Evolutionary conservation across 2,329 filamentous ascomycete genomes (phyloP).

Genomic region (Akanthomyces lecanii): DNA sequence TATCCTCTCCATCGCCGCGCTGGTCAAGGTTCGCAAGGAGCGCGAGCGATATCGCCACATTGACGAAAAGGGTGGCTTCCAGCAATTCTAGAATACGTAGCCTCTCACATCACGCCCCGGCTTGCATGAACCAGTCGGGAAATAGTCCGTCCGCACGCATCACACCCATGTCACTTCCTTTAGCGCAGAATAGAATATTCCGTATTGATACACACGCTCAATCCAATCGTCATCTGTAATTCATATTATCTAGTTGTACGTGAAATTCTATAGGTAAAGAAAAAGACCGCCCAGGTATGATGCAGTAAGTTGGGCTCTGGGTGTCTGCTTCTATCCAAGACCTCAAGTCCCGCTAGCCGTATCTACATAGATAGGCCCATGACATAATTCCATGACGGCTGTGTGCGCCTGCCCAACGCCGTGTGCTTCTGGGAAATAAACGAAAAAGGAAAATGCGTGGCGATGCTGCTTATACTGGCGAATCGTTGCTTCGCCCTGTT

Average conservation of each 20-base stretch:
- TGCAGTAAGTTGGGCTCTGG: background rate
- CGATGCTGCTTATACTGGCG: conserved; percentile 31
- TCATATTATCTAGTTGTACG: conserved; percentile 11
- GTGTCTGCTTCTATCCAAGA: background rate
- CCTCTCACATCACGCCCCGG: background rate
- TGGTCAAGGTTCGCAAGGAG: conserved; percentile 78
- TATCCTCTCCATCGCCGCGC: conserved; percentile 66
- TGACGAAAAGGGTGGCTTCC: conserved; percentile 67
- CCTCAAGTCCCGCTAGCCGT: background rate
- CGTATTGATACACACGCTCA: background rate
- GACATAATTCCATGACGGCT: conserved; percentile 8
- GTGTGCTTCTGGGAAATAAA: conserved; percentile 19
- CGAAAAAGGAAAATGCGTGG: background rate
- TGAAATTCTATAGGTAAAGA: background rate
- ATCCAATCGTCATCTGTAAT: background rate
- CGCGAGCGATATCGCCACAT: conserved; percentile 74
- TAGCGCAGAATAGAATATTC: background rate
- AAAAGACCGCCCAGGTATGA: background rate
- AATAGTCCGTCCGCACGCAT: background rate
- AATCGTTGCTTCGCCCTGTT: conserved; percentile 23
- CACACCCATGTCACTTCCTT: background rate
- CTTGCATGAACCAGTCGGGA: background rate
- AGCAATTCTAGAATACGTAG: conserved; percentile 33
- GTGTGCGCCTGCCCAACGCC: conserved; percentile 15
- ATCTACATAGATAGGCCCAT: background rate